Conservation (phyloP, 306 rosid genomes). For the Vigna reflexopilosa region DNA sequence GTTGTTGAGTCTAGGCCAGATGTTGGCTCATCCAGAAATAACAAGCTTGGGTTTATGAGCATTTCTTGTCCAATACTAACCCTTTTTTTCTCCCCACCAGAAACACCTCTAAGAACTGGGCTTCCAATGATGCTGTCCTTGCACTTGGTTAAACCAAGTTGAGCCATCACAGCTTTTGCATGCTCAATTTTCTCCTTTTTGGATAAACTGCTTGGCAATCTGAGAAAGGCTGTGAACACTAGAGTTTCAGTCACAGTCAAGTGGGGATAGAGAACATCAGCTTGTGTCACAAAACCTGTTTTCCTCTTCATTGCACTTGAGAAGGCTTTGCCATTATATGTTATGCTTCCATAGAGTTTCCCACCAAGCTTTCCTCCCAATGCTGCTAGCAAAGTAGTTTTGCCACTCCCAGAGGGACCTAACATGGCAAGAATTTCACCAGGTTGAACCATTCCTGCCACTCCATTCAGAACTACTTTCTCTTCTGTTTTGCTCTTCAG, state of each 20-base stretch:
- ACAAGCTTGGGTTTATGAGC: constrained; percentile 65
- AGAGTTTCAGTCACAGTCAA: constrained; percentile 66
- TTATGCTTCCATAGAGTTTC: constrained; percentile 39
- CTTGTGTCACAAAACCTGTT: constrained; percentile 68
- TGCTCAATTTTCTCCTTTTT: constrained; percentile 45
- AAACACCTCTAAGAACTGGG: constrained; percentile 52
- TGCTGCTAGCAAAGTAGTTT: constrained; percentile 68
- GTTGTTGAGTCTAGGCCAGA: constrained; percentile 72
- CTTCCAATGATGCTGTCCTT: constrained; percentile 57
- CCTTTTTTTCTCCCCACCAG: constrained; percentile 76
- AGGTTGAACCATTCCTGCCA: constrained; percentile 57
- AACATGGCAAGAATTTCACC: constrained; percentile 72
- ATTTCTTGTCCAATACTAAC: constrained; percentile 77
- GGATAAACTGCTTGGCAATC: constrained; percentile 53
- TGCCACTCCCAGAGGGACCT: constrained; percentile 82
- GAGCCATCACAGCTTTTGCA: constrained; percentile 50
- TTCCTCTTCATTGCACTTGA: constrained; percentile 54
- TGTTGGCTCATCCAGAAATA: constrained; percentile 72
- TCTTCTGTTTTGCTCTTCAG: constrained; percentile 37
- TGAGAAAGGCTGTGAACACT: constrained; percentile 63
- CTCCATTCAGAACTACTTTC: constrained; percentile 55
- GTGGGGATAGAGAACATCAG: constrained; percentile 58
- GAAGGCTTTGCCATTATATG: constrained; percentile 44
- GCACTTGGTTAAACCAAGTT: constrained; percentile 59
- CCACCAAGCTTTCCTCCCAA: constrained; percentile 60